Percentiles rank a stretch among this genome's conserved stretches.
Conservation (phyloP, 768 basidiomycete species). For the Kwoniella europaea region DNA sequence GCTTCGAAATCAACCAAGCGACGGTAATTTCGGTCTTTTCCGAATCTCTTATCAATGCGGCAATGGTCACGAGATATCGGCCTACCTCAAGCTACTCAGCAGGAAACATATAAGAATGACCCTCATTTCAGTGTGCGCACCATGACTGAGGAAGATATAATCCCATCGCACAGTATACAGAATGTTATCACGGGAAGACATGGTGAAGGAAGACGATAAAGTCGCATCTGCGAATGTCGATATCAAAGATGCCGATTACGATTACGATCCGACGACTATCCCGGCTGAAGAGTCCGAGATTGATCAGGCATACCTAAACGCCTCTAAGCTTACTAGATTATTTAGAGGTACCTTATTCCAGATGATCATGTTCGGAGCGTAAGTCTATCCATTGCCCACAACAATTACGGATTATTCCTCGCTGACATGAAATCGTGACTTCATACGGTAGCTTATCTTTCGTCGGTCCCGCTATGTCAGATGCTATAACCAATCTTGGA, state of each 20-base stretch:
- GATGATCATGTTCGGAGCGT: constrained; percentile 27
- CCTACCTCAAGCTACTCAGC: too few relatives aligned
- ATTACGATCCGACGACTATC: neutral
- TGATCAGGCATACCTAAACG: constrained; percentile 20
- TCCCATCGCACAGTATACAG: too few relatives aligned
- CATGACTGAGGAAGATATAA: too few relatives aligned
- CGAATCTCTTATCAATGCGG: too few relatives aligned
- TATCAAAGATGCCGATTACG: constrained; percentile 5
- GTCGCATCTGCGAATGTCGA: neutral
- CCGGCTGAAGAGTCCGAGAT: neutral
- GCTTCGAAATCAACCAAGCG: too few relatives aligned
- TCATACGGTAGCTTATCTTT: constrained; percentile 3
- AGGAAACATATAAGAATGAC: too few relatives aligned
- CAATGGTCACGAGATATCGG: too few relatives aligned
- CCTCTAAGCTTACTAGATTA: constrained; percentile 11
- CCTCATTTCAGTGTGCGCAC: too few relatives aligned
- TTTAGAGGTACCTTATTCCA: constrained; percentile 13
- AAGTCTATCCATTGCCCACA: neutral
- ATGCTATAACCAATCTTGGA: constrained; percentile 37
- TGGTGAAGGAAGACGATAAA: neutral
- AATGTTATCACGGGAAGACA: neutral
- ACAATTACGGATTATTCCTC: too few relatives aligned
- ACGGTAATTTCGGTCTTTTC: too few relatives aligned
- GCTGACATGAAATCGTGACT: too few relatives aligned
- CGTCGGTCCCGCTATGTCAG: constrained; percentile 24